Evolutionary conservation across 2,329 filamentous ascomycete species (phyloP), one percentile per base, ranked within the genome.

Genomic region (Colletotrichum chrysophilum): DNA sequence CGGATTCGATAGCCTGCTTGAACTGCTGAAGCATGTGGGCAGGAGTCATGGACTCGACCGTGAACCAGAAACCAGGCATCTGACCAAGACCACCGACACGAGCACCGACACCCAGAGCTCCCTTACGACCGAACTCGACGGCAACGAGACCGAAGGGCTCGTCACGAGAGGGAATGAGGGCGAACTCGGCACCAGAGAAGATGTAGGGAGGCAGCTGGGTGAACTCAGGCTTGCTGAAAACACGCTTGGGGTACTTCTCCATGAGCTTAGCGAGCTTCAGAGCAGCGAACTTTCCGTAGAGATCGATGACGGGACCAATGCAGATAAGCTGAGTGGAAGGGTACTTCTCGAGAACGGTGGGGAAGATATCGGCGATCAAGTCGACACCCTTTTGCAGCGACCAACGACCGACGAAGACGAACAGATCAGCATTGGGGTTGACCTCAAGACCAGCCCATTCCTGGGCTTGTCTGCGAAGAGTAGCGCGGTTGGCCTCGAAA

Each of bases 61-160:
- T 93, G 81, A 91, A 94, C 92, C 92, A 94, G 89, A 92, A 93
- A 28, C 92, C 92, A 24, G 92, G 92, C 92, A 94, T 93, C 80
- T 93, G 90, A n/a, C 92, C 91, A 26, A 94, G 86, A 70, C 92
- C 92, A 78, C 92, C 92, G 48, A 94, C 92, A 70, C 91, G 87
- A 48, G 92, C 91, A 61, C 92, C 92, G 71, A 94, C 91, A 78
- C 92, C 92, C 58, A 94, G 86, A 24, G 92, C 92, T 79, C 92
- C 92, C 81, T 94, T 93, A 28, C 92, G 87, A 72, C 92, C 92
- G 78, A 94, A 94, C 79, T 94, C 92, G 60, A 94, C 92, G 34
- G 92, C 92, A 7, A 94, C 92, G 34, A 94, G 85, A 66, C 92
- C 92, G 78, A 94, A 94, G 1, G 92, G 92, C 82, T 94, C 92